Percentiles rank a stretch among this genome's conserved stretches.
These are phyloP conservation scores for Neonectria neomacrospora DNA, from an alignment of 2,329 filamentous ascomycete genomes.

Conservation along the genomic window DNA sequence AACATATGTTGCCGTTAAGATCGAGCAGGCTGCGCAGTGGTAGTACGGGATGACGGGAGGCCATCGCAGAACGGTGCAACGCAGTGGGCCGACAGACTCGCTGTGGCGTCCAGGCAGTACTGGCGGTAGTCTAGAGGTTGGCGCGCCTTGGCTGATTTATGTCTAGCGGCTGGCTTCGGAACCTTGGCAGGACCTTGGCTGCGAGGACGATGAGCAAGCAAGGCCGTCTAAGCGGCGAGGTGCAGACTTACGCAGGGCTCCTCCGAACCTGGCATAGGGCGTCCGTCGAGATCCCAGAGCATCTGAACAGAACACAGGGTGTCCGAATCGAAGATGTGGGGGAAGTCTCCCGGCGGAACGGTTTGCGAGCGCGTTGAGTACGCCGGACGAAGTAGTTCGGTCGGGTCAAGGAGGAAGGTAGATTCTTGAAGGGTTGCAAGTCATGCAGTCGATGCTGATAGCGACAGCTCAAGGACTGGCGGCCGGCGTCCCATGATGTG, in stretches of 20 bases:
- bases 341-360: constrained; percentile 21
- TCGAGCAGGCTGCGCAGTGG: constrained; percentile 31
- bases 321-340: constrained; percentile 15
- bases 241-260: not conserved
- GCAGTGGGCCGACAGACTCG: constrained; percentile 30
- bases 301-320: constrained; percentile 1
- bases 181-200: constrained; percentile 30
- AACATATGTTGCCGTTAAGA: constrained; percentile 31
- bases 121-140: constrained; percentile 22
- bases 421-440: constrained; percentile 16
- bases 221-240: constrained; percentile 3
- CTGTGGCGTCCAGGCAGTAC: constrained; percentile 26
- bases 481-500: not conserved
- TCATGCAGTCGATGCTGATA: constrained; percentile 10
- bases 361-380: constrained; percentile 13
- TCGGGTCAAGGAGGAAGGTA: constrained; percentile 1
- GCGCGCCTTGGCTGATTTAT: constrained; percentile 13
- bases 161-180: constrained; percentile 9
- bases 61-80: constrained; percentile 41
- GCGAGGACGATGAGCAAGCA: constrained; percentile 18
- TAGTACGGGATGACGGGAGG: constrained; percentile 32
- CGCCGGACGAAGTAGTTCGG: not conserved
- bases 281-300: not conserved
- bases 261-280: not conserved
- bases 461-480: not conserved